Percentiles rank a stretch among this genome's conserved stretches.
phyloP scores from a whole-genome alignment of 2,329 filamentous ascomycete genomes.

The Cercospora sp. region DNA sequence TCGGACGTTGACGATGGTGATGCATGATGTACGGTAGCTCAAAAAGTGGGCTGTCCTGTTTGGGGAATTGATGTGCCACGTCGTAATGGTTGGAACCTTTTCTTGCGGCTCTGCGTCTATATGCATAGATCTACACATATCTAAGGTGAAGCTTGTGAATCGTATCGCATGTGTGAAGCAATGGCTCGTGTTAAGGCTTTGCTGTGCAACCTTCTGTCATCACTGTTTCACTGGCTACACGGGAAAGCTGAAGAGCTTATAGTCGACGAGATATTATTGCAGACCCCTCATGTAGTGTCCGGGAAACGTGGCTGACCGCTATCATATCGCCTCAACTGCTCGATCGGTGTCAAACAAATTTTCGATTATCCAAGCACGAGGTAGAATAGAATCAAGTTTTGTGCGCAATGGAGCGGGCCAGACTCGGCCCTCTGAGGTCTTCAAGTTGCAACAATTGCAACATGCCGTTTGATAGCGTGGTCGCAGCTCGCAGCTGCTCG shows the following conservation, averaged over 20 bases:
- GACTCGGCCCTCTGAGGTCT: not conserved
- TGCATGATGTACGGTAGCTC: not conserved
- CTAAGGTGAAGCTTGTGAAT: not conserved
- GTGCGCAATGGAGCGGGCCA: not conserved
- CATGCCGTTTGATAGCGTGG: not conserved
- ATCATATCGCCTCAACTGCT: not conserved
- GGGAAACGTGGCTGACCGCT: not conserved
- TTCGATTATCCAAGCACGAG: not conserved
- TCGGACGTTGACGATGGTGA: not conserved
- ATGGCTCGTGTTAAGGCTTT: not conserved
- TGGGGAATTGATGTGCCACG: not conserved
- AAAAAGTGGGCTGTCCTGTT: not conserved
- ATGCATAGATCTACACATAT: not conserved
- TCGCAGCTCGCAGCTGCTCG: not conserved
- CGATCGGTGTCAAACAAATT: not conserved
- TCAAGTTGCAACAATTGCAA: not conserved
- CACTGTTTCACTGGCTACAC: not conserved
- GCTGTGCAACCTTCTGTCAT: not conserved
- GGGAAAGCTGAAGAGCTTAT: not conserved
- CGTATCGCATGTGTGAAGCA: not conserved
- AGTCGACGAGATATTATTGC: not conserved
- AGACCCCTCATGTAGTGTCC: not conserved
- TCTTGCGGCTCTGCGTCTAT: not conserved
- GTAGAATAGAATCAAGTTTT: not conserved
- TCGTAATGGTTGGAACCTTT: not conserved